Evolutionary conservation across 768 basidiomycete genomes (phyloP), one percentile per base, ranked within the genome.

Genomic region (Collybia nuda): DNA sequence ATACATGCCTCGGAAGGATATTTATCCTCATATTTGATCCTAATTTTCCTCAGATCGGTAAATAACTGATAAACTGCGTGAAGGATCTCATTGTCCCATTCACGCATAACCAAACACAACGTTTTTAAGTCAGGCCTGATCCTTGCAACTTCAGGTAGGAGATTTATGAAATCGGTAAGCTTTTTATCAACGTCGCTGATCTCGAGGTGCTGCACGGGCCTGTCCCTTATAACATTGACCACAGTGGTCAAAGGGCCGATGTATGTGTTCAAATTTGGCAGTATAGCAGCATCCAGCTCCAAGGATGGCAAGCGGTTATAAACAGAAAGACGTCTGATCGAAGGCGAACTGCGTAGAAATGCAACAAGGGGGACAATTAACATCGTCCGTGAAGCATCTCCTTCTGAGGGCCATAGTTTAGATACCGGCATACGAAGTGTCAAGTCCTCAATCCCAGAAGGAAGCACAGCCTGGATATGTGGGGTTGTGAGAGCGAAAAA

Each of bases 1-100:
- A 42, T 19, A 61, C 74, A 21, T 40, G 77, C 77, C 62, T 79
- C 77, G 21, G 66, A 60, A 7, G 76, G 75, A 19, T 64, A 61
- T 0, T 61, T 66, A n/a, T 59, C 55, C 26, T 60, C 68, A 57
- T 70, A 79, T 51, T 63, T 64, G 53, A 79, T 64, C 53, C 69
- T 68, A 17, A 79, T 62, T 36, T 67, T 65, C n/a, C 63, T 61
- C 5, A 79, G 55, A 8, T 57, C 50, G 7, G 48, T 52, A 49
- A 78, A 75, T 35, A 74, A 65, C 40, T 64, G 59, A n/a, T 65
- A 63, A 19, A 76, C 55, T 5, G 74, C 75, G 35, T 74, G 67
- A 17, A 79, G 55, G 6, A 78, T 67, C 53, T 79, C 77, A 37
- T 73, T 65, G 50, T 78, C 76, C 78, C 78, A 79, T 46, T 62